phyloP scores from a whole-genome alignment of 345 rosid genomes.

The Eucalyptus sp. region DNA sequence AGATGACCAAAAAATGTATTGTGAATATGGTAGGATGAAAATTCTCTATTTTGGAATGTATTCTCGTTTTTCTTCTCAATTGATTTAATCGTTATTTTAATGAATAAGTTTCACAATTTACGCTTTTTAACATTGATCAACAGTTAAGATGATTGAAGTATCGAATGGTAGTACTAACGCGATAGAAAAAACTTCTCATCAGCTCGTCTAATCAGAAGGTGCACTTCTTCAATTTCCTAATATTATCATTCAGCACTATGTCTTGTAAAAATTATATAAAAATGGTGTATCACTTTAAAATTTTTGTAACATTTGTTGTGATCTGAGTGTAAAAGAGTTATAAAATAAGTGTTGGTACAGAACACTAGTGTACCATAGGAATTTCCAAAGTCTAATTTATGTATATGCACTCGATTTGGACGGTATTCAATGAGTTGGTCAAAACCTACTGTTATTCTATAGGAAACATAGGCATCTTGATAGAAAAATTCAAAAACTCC shows the following conservation, averaged over 20 bases:
- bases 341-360: background rate
- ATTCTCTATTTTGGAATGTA: no score
- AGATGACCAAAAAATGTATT: fast-evolving
- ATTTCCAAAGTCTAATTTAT: background rate
- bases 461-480: fast-evolving
- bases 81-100: background rate
- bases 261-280: background rate
- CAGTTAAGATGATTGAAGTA: fast-evolving
- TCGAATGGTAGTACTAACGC: fast-evolving
- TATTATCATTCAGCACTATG: fast-evolving
- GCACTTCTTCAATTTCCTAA: background rate
- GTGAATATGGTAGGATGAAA: background rate
- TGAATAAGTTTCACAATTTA: background rate
- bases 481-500: background rate
- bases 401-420: background rate
- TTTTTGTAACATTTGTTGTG: background rate
- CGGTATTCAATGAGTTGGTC: background rate
- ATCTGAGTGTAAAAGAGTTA: background rate
- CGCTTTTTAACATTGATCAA: fast-evolving
- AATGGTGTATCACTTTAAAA: background rate
- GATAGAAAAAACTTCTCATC: fast-evolving
- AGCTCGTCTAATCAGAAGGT: fast-evolving
- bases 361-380: background rate
- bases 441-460: background rate
- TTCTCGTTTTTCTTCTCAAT: background rate